These are phyloP conservation scores for Acanthamoeba triangularis DNA, from an alignment of 208 protist species.

Conservation along the genomic window DNA sequence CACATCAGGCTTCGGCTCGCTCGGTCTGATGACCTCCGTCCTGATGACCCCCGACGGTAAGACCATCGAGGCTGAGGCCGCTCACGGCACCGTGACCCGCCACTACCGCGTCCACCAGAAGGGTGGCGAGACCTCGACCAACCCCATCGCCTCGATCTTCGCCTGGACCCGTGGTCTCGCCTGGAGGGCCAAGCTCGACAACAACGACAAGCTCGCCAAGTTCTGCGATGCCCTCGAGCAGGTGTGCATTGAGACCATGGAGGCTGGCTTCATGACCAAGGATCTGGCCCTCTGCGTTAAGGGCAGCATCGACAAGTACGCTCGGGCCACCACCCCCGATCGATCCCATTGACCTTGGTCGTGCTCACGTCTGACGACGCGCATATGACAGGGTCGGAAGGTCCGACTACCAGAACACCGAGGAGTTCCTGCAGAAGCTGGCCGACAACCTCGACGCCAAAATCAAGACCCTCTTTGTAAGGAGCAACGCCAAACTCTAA, in stretches of 20 bases:
- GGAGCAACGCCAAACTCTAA: conserved; percentile 55
- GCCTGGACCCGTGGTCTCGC: conserved; percentile 97
- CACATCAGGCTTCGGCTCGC: neutral
- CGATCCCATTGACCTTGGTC: neutral
- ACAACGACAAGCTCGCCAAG: conserved; percentile 94
- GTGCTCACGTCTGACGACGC: neutral
- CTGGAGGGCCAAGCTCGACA: conserved; percentile 97
- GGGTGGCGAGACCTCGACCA: conserved; percentile 94
- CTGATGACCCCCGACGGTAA: conserved; percentile 98
- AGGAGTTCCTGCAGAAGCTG: conserved; percentile 53
- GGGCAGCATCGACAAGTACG: conserved; percentile 86
- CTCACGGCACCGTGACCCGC: conserved; percentile 96
- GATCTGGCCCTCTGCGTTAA: conserved; percentile 97
- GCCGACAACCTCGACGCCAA: conserved; percentile 63
- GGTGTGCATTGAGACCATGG: conserved; percentile 95
- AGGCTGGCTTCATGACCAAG: conserved; percentile 98
- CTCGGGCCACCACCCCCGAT: neutral
- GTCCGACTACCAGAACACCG: conserved; percentile 51
- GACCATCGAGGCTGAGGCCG: conserved; percentile 98
- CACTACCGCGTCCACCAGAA: conserved; percentile 94
- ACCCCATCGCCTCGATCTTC: conserved; percentile 98
- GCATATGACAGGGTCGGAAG: neutral
- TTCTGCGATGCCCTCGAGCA: conserved; percentile 94
- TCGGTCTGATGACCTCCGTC: conserved; percentile 98
- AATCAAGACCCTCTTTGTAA: conserved; percentile 53